Conservation (phyloP, 73 alveolate species). For the Paramecium octaurelia region DNA sequence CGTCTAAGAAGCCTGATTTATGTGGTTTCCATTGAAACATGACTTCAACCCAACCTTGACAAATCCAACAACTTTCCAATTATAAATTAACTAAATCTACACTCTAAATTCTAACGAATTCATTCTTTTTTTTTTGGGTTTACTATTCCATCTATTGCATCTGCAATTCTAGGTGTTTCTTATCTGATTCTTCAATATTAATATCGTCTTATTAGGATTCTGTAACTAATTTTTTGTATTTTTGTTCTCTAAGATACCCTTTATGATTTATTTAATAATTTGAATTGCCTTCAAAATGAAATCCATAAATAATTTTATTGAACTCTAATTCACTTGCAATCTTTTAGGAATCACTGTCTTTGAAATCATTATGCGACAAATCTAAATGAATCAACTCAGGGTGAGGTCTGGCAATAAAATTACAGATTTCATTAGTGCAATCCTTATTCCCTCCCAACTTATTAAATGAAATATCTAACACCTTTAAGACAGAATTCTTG, state of each 20-base stretch:
- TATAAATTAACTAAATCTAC: not conserved
- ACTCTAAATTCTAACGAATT: conserved; percentile 3
- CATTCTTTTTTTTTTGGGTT: not conserved
- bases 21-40: conserved; percentile 78
- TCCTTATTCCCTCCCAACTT: conserved; percentile 22
- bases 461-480: conserved; percentile 40
- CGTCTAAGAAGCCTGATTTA: conserved; percentile 62
- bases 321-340: conserved; percentile 35
- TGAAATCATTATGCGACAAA: conserved; percentile 54
- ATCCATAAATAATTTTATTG: conserved; percentile 44
- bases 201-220: not conserved
- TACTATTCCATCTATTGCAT: not conserved
- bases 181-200: not conserved
- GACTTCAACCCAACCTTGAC: conserved; percentile 95
- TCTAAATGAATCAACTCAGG: conserved; percentile 48
- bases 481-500: conserved; percentile 42
- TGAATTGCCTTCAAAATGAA: conserved; percentile 58
- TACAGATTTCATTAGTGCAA: conserved; percentile 43
- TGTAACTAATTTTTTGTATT: not conserved
- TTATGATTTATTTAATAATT: not conserved
- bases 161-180: not conserved
- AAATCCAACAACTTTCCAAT: conserved; percentile 88
- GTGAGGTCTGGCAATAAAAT: conserved; percentile 5
- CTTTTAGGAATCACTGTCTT: not conserved
- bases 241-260: conserved; percentile 14